These are phyloP conservation scores for Colletotrichum paranaense DNA, from an alignment of 2,329 filamentous ascomycete species.

Conservation along the genomic window DNA sequence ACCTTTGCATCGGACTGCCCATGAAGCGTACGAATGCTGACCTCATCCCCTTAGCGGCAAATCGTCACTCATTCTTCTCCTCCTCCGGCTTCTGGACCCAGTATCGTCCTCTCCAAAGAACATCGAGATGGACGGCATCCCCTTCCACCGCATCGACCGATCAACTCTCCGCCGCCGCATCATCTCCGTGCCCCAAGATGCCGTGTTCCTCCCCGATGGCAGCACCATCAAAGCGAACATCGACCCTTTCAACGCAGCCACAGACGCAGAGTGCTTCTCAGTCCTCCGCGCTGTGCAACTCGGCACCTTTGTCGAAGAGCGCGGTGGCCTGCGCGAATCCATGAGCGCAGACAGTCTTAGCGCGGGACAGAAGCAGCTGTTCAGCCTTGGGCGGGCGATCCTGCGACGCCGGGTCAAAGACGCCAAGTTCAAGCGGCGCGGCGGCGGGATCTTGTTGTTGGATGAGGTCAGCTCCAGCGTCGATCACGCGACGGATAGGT, in stretches of 20 bases:
- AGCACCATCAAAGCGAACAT: slow-evolving; percentile 50
- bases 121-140: slow-evolving; percentile 52
- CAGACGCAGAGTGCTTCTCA: slow-evolving; percentile 40
- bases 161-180: slow-evolving; percentile 52
- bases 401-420: slow-evolving; percentile 53
- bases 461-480: slow-evolving; percentile 58
- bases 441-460: slow-evolving; percentile 49
- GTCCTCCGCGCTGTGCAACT: slow-evolving; percentile 45
- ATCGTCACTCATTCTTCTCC: slow-evolving; percentile 47
- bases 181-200: slow-evolving; percentile 59
- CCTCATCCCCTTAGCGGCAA: slow-evolving; percentile 42
- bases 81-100: slow-evolving; percentile 48
- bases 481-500: slow-evolving; percentile 53
- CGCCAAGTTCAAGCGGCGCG: slow-evolving; percentile 15
- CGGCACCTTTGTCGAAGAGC: slow-evolving; percentile 39
- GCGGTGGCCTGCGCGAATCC: slow-evolving; percentile 41
- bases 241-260: slow-evolving; percentile 45
- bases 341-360: slow-evolving; percentile 58
- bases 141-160: slow-evolving; percentile 49
- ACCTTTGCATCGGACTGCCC: fast-evolving
- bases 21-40: neutral
- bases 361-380: slow-evolving; percentile 69
- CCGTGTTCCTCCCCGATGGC: slow-evolving; percentile 55
- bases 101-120: slow-evolving; percentile 29
- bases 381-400: slow-evolving; percentile 68